Base-by-base conservation (phyloP, 805 yeast genomes). In the Priceomyces castillae region DNA sequence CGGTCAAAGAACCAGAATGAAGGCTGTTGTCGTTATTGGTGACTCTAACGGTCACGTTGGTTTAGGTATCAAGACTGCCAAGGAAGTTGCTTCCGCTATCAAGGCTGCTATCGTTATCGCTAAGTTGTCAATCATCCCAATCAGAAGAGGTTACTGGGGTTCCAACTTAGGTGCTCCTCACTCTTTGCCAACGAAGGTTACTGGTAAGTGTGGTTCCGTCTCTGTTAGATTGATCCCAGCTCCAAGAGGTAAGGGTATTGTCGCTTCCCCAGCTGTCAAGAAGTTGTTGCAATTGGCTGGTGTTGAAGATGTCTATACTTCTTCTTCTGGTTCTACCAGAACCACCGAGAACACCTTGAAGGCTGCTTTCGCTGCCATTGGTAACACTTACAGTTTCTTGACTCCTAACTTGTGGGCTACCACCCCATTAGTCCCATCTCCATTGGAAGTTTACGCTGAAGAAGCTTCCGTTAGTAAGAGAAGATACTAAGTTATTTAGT, bases 81-180 rank as follows among this genome's bases (percentile, higher is more conserved):
- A 94, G 90, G 99, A 94, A 82, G 97, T 94, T 70, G 99, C 99
- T 66, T 90, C 97, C 68, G 98, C 99, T 73, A 94, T 94, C 82
- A 90, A 96, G 81, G 97, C 98, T 66, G 99, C 98, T 67, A 92
- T 94, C 81, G 83, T 90, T 83, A 90, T 94, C 72, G 99, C 99
- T 76, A 94, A 94, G 84, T 84, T 94, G 71, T 86, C 97, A 62
- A 86, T 94, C 77, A 90, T 94, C 74, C 99, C 99, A 73, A 92
- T 94, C 81, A 92, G 99, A 86, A 90, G 99, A 85, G 99, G 99
- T 82, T 94, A 94, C 94, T 94, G 99, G 99, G 99, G 99, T 80
- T 78, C 96, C 75, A 89, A 90, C 84, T 87, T 94, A 77, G 99
- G 99, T 85, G 86, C 87, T 77, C 99, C 99, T 71, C 99, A 94